Evolutionary conservation across 2,329 filamentous ascomycete genomes (phyloP).

Genomic region (Xenosphaeropsis pyriputrescens): DNA sequence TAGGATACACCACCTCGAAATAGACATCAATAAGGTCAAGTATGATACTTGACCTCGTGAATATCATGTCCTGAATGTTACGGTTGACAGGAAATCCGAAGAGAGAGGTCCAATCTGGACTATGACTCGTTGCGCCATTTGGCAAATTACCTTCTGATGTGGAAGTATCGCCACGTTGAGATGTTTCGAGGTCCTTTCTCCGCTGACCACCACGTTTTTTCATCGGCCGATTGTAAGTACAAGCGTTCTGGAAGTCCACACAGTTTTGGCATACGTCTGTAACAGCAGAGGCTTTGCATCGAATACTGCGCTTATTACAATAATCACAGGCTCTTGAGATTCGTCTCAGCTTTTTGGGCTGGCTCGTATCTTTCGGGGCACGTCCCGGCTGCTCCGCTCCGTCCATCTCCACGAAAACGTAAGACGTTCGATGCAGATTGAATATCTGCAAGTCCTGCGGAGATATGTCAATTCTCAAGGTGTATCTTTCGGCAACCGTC

Average conservation of each 20-base stretch:
- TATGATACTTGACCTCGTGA: slow-evolving; percentile 21
- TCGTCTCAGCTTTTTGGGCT: slow-evolving; percentile 1
- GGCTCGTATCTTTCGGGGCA: too few relatives aligned
- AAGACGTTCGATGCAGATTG: too few relatives aligned
- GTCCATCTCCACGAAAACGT: too few relatives aligned
- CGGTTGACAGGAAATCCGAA: slow-evolving; percentile 1
- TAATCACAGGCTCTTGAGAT: slow-evolving; percentile 24
- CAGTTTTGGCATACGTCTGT: slow-evolving; percentile 30
- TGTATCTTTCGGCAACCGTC: too few relatives aligned
- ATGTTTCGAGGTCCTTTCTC: not conserved
- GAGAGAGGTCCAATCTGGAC: not conserved
- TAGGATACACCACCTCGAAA: slow-evolving; percentile 36
- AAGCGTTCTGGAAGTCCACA: slow-evolving; percentile 30
- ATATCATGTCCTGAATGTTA: slow-evolving; percentile 3
- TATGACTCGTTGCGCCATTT: not conserved
- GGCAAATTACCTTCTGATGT: not conserved
- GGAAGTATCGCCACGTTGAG: not conserved
- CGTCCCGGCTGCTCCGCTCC: too few relatives aligned
- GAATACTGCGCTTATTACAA: slow-evolving; percentile 31
- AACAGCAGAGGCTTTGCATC: slow-evolving; percentile 24
- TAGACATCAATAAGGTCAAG: slow-evolving; percentile 30
- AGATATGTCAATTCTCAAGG: too few relatives aligned
- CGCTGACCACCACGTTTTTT: slow-evolving; percentile 20
- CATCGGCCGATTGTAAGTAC: slow-evolving; percentile 29
- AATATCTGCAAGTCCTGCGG: too few relatives aligned